phyloP scores from a whole-genome alignment of 495 filamentous ascomycete species.

The Xylaria venustula region DNA sequence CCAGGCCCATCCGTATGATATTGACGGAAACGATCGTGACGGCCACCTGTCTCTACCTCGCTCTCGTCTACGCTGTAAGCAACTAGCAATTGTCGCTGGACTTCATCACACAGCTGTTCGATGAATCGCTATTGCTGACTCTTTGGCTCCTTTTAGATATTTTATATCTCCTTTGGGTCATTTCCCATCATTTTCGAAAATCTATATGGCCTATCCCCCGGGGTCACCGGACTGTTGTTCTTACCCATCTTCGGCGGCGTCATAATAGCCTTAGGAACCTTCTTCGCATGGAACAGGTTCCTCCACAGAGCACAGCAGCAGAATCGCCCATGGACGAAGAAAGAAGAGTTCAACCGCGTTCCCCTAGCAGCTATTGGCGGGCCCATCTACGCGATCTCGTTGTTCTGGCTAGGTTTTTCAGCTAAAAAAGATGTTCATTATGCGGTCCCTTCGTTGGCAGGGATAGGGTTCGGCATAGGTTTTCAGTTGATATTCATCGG shows the following conservation, averaged over 20 bases:
- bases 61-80: conserved; percentile 57
- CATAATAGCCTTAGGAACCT: conserved; percentile 46
- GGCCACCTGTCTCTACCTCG: conserved; percentile 65
- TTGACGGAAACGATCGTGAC: conserved; percentile 50
- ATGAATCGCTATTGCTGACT: not conserved
- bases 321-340: conserved; percentile 32
- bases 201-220: conserved; percentile 45
- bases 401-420: conserved; percentile 77
- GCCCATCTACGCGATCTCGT: conserved; percentile 55
- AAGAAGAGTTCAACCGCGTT: conserved; percentile 62
- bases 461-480: conserved; percentile 67
- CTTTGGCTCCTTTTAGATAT: conserved; percentile 43
- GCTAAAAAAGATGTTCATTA: conserved; percentile 56
- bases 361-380: conserved; percentile 67
- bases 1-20: conserved; percentile 43
- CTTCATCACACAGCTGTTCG: not conserved
- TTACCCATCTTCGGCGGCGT: conserved; percentile 47
- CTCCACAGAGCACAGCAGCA: conserved; percentile 22
- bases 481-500: conserved; percentile 64
- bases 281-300: conserved; percentile 47
- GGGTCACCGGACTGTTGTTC: conserved; percentile 45
- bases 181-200: conserved; percentile 63
- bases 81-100: too few species aligned
- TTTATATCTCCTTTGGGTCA: conserved; percentile 72
- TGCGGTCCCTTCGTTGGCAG: conserved; percentile 62